phyloP scores from a whole-genome alignment of 768 basidiomycete species.

The Boletus barrowsii region DNA sequence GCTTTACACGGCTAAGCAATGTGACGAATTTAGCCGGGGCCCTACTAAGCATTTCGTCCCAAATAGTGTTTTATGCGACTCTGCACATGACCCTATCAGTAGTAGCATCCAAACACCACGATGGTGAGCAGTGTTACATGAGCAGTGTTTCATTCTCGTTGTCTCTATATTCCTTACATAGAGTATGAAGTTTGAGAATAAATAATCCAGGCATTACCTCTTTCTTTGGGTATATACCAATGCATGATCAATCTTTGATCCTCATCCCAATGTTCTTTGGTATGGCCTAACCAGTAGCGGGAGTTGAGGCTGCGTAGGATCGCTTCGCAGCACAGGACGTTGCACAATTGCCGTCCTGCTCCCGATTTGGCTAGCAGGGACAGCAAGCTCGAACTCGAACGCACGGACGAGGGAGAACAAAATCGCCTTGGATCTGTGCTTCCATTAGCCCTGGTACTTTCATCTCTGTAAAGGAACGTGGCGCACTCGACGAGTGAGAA shows the following conservation, averaged over 20 bases:
- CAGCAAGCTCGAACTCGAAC: constrained; percentile 52
- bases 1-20: too few relatives aligned
- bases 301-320: constrained; percentile 41
- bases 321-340: constrained; percentile 42
- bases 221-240: too few relatives aligned
- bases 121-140: too few relatives aligned
- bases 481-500: constrained; percentile 60
- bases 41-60: too few relatives aligned
- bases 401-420: constrained; percentile 50
- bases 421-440: constrained; percentile 38
- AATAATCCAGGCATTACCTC: too few relatives aligned
- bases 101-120: too few relatives aligned
- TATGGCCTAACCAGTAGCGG: constrained; percentile 33
- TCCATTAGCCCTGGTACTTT: background rate
- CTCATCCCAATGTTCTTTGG: background rate
- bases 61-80: too few relatives aligned
- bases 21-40: too few relatives aligned
- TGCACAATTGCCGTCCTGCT: constrained; percentile 34
- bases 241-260: background rate
- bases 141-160: too few relatives aligned
- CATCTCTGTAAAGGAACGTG: background rate
- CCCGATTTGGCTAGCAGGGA: constrained; percentile 41
- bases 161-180: too few relatives aligned
- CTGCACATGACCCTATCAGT: too few relatives aligned
- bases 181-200: too few relatives aligned